Conservation (phyloP, 176 grass and related monocot species). For the Raddia guianensis region DNA sequence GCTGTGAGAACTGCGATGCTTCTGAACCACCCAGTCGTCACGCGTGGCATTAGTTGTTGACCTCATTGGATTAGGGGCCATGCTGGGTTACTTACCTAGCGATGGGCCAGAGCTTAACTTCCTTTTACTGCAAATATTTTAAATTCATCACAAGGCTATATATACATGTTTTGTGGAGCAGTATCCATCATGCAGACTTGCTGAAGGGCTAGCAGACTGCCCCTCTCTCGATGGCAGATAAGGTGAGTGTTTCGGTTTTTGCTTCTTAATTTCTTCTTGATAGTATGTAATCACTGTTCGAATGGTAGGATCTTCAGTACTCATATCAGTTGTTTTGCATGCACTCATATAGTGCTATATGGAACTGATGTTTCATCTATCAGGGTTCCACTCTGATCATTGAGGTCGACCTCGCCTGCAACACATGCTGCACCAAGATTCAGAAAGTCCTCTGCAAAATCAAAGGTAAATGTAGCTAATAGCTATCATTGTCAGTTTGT, state of each 20-base stretch:
- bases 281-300: neutral
- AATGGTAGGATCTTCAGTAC: neutral
- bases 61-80: neutral
- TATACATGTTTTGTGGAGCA: neutral
- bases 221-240: neutral
- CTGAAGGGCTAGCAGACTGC: neutral
- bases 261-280: neutral
- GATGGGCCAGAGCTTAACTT: neutral
- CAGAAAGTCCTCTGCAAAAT: conserved; percentile 8
- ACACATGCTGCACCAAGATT: neutral
- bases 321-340: neutral
- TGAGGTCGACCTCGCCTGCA: neutral
- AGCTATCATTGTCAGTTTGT: neutral
- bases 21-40: neutral
- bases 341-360: neutral
- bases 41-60: neutral
- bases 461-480: neutral
- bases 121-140: neutral
- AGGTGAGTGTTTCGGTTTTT: neutral
- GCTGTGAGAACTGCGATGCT: neutral
- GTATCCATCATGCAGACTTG: neutral
- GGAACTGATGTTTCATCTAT: neutral
- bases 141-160: neutral
- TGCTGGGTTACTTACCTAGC: neutral
- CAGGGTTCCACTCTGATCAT: neutral